These are phyloP conservation scores for Ganoderma sinense DNA, from an alignment of 1,284 basidiomycete species.

Conservation along the genomic window DNA sequence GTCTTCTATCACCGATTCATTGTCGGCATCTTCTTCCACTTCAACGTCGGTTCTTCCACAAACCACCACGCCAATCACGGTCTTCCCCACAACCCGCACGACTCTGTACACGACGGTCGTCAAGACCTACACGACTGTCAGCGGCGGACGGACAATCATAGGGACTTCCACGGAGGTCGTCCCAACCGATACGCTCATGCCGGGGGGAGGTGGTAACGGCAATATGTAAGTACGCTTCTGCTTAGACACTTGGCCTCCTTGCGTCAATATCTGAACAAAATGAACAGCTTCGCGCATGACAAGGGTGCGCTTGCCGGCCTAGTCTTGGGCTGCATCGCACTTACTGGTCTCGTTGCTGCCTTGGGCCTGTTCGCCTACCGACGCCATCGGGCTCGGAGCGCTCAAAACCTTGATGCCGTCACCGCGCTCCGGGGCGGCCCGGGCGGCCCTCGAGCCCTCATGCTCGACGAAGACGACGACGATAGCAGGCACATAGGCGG, in stretches of 20 bases:
- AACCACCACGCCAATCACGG: constrained; percentile 23
- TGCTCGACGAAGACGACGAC: constrained; percentile 32
- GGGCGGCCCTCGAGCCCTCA: constrained; percentile 18
- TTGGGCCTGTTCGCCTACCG: constrained; percentile 33
- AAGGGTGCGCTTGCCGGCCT: constrained; percentile 39
- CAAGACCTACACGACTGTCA: constrained; percentile 29
- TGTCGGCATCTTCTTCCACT: constrained; percentile 4
- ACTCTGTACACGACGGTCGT: constrained; percentile 32
- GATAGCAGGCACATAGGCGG: constrained; percentile 17
- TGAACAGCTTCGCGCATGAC: constrained; percentile 34
- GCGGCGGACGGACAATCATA: constrained; percentile 20
- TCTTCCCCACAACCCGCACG: constrained; percentile 1
- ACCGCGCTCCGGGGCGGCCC: constrained; percentile 21
- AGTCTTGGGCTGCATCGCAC: constrained; percentile 36
- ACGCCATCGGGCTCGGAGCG: constrained; percentile 31
- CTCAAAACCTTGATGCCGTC: constrained; percentile 31
- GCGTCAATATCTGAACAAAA: not conserved
- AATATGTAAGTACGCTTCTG: constrained; percentile 24
- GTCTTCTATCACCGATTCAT: not conserved
- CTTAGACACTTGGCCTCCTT: not conserved
- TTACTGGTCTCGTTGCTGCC: constrained; percentile 30
- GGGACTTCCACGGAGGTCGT: constrained; percentile 31
- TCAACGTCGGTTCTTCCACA: constrained; percentile 12
- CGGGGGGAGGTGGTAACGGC: constrained; percentile 18
- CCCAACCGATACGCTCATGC: constrained; percentile 36